Conservation (phyloP, 768 basidiomycete genomes). For the Collybia nuda region DNA sequence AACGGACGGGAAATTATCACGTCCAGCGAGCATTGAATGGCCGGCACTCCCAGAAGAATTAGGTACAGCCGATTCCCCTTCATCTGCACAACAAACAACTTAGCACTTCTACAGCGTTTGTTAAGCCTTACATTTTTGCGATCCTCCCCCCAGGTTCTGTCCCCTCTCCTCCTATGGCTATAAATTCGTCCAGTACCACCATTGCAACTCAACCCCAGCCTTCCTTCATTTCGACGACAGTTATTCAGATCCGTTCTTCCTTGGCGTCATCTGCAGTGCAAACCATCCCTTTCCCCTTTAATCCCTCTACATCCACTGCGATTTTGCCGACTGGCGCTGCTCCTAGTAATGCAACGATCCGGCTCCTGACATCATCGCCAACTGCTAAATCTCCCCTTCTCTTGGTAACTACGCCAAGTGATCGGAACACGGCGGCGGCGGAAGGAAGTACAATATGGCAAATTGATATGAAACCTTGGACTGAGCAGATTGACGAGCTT, state of each 20-base stretch:
- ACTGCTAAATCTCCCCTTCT: conserved; percentile 55
- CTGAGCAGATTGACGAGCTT: conserved; percentile 83
- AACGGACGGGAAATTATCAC: conserved; percentile 52
- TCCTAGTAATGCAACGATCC: conserved; percentile 47
- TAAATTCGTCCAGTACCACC: conserved; percentile 21
- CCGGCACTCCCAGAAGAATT: conserved; percentile 82
- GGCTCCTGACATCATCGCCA: conserved; percentile 61
- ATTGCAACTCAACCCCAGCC: conserved; percentile 24
- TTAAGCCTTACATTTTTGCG: conserved; percentile 78
- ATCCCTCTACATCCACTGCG: conserved; percentile 24
- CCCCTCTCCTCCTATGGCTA: conserved; percentile 17
- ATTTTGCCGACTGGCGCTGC: conserved; percentile 24
- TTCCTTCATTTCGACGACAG: conserved; percentile 51
- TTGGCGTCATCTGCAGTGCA: conserved; percentile 63
- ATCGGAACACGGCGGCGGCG: conserved; percentile 57
- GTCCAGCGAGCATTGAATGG: conserved; percentile 61
- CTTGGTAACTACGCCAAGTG: conserved; percentile 71
- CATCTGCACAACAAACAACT: background rate
- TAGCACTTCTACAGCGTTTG: conserved; percentile 46
- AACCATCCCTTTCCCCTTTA: conserved; percentile 64
- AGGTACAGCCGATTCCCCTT: conserved; percentile 31
- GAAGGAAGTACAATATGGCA: conserved; percentile 84
- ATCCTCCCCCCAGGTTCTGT: conserved; percentile 71
- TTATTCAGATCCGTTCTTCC: conserved; percentile 71
- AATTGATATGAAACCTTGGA: conserved; percentile 70